Evolutionary conservation across 306 rosid species (phyloP).

Genomic region (Cyclanthera cordifolia): DNA sequence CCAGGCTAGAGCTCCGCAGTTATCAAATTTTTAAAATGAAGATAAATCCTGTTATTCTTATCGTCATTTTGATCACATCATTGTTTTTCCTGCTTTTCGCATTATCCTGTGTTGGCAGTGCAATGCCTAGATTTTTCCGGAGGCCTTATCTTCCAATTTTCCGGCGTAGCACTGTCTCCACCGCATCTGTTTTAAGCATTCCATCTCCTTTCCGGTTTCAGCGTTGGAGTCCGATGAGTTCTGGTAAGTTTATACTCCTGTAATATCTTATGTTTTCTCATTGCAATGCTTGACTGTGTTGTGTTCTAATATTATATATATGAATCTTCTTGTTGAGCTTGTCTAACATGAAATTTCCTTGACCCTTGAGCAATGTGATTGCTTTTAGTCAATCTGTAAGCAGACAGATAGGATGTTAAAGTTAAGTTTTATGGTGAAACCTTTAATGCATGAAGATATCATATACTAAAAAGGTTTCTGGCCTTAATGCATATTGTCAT

Average conservation of each 20-base stretch:
- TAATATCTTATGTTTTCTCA: constrained; percentile 9
- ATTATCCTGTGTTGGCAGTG: constrained; percentile 45
- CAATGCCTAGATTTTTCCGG: constrained; percentile 64
- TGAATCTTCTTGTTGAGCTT: constrained; percentile 3
- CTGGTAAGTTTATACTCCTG: constrained; percentile 41
- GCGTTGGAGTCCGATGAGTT: constrained; percentile 70
- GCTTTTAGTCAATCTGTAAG: constrained; percentile 9
- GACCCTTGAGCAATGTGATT: not conserved
- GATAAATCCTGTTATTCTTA: constrained; percentile 48
- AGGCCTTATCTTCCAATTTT: constrained; percentile 69
- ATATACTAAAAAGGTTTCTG: not conserved
- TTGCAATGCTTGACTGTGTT: not conserved
- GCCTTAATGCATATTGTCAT: not conserved
- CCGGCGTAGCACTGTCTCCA: constrained; percentile 45
- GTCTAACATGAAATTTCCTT: not conserved
- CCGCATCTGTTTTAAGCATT: constrained; percentile 61
- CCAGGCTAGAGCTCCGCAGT: constrained; percentile 39
- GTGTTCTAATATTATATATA: not conserved
- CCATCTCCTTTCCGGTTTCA: constrained; percentile 66
- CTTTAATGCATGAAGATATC: constrained; percentile 2
- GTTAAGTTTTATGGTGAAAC: not conserved
- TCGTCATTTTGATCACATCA: constrained; percentile 46
- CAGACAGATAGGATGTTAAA: not conserved
- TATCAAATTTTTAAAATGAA: constrained; percentile 48
- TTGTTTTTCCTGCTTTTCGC: constrained; percentile 58